Evolutionary conservation across 1,284 basidiomycete genomes (phyloP), one percentile per base, ranked within the genome.

Genomic region (Malassezia yamatoensis): DNA sequence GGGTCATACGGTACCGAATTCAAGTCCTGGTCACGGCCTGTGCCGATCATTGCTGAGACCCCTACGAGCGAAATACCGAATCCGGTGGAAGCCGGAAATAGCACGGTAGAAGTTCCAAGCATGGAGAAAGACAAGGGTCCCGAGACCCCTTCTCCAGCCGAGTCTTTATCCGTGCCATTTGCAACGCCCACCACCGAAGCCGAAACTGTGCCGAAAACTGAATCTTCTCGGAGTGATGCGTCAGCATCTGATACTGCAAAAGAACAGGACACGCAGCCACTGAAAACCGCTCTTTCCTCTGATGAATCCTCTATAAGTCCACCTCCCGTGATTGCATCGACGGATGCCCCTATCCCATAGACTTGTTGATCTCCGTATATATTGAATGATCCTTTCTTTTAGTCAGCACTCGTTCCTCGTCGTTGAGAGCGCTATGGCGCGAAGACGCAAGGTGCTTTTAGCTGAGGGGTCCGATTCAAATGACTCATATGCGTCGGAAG

Each of bases 381-480:
- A 29, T n/a, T 29, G 41, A 21, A 18, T 29, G 20, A 16, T 45
- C 43, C 20, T 43, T 46, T 32, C 18, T 36, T 29, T 48, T 48
- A 48, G 46, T 48, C 46, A 48, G 18, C 46, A 10, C 8, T 11
- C 13, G 10, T 10, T 10, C 33, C 16, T 48, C 24, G 8, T 4
- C 20, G 5, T 5, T 12, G 16, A 29, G 24, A 21, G 18, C 35
- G 39, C 48, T 40, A 57, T 57, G 54, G 49, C 54, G 33, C 54
- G 54, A 18, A 43, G 49, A 37, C 46, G 38, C 38, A 21, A 37
- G 20, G 37, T 16, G 32, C 46, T 37, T 10, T 15, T 48, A 20
- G 44, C 51, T 36, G 54, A 57, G 54, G 54, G 54, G 18, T 35
- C 43, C 18, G 54, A 57, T 41, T 57, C 54, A 16, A 48, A 43